Conservation (phyloP, 257 asterid species). For the Nicotiana obtusifolia region DNA sequence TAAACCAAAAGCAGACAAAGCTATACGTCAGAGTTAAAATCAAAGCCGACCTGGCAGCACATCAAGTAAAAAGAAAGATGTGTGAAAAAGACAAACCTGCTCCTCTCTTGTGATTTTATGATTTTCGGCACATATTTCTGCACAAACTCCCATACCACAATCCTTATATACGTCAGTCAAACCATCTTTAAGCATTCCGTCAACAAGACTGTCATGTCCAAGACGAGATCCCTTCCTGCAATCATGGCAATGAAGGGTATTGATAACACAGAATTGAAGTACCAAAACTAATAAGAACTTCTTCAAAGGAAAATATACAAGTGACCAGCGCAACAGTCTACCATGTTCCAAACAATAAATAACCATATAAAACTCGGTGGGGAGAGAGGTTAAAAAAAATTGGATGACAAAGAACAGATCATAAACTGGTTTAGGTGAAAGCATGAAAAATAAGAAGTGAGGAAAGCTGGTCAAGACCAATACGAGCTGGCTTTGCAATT, state of each 20-base stretch:
- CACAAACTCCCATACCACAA: slow-evolving; percentile 97
- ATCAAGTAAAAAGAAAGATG: not conserved
- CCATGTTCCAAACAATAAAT: not conserved
- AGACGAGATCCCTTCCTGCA: slow-evolving; percentile 96
- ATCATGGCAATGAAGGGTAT: slow-evolving; percentile 13
- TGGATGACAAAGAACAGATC: not conserved
- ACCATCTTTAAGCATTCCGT: slow-evolving; percentile 98
- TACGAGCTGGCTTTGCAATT: not conserved
- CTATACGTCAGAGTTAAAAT: not conserved
- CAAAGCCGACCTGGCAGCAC: not conserved
- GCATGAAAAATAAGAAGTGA: not conserved
- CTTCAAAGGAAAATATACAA: not conserved
- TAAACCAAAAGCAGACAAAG: not conserved
- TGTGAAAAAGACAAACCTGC: slow-evolving; percentile 51
- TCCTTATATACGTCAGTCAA: slow-evolving; percentile 94
- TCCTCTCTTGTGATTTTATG: slow-evolving; percentile 81
- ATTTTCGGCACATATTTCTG: slow-evolving; percentile 85
- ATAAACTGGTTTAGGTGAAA: not conserved
- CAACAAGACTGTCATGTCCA: slow-evolving; percentile 95
- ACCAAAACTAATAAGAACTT: not conserved
- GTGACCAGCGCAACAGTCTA: not conserved
- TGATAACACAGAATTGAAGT: slow-evolving; percentile 7
- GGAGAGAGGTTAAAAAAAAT: not conserved
- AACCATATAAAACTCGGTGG: not conserved
- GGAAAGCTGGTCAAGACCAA: not conserved